Percentiles rank a stretch among this genome's conserved stretches.
Conservation (phyloP, 2,329 filamentous ascomycete species). For the Xylaria sp. region DNA sequence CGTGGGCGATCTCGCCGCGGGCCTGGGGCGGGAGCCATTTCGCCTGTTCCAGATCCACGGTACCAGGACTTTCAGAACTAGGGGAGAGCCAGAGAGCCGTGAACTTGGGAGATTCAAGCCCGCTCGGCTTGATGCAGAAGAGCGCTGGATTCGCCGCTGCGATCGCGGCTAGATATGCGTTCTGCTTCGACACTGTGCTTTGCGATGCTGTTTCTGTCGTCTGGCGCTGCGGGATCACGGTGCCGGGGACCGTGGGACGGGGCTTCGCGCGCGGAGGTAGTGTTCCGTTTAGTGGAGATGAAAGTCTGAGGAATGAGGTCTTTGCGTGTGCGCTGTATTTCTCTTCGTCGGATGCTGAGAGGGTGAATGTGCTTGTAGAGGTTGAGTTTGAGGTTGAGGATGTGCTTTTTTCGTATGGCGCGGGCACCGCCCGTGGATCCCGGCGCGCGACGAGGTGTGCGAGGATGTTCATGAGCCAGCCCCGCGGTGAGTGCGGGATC, state of each 20-base stretch:
- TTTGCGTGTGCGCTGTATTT: not conserved
- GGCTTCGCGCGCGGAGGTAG: slow-evolving; percentile 5
- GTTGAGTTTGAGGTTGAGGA: not conserved
- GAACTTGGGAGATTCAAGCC: slow-evolving; percentile 43
- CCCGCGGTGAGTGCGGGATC: slow-evolving; percentile 48
- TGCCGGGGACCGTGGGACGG: slow-evolving; percentile 43
- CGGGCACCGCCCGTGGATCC: slow-evolving; percentile 41
- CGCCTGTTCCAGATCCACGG: not conserved
- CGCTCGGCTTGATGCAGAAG: slow-evolving; percentile 38
- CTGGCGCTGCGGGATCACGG: slow-evolving; percentile 49
- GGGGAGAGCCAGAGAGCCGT: slow-evolving; percentile 39
- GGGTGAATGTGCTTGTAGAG: slow-evolving; percentile 4
- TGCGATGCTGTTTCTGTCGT: slow-evolving; percentile 33
- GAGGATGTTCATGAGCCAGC: slow-evolving; percentile 47
- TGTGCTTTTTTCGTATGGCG: slow-evolving; percentile 34
- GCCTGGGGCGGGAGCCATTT: slow-evolving; percentile 27
- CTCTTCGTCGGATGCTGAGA: slow-evolving; percentile 14
- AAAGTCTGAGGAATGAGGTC: not conserved
- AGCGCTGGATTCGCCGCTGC: slow-evolving; percentile 38
- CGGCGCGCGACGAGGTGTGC: slow-evolving; percentile 43
- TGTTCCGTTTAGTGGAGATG: too few relatives aligned
- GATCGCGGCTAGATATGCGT: slow-evolving; percentile 34
- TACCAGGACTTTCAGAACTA: too few relatives aligned
- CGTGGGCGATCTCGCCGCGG: slow-evolving; percentile 46
- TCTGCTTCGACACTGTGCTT: slow-evolving; percentile 30